Evolutionary conservation across 768 basidiomycete species (phyloP), one percentile per base, ranked within the genome.

Genomic region (Trametes cingulata): DNA sequence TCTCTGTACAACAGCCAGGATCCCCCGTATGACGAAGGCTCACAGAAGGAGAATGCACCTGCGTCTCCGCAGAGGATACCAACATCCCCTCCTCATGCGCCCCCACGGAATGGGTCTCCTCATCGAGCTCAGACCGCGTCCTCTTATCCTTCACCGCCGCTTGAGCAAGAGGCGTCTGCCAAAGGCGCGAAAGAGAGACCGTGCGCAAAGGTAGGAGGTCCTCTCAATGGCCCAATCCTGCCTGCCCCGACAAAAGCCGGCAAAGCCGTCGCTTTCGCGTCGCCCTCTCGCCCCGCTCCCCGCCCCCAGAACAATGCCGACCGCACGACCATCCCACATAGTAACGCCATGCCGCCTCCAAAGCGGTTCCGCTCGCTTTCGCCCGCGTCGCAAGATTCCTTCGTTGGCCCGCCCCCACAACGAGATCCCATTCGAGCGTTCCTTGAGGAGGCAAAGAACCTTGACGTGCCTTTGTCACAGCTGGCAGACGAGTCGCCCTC

Each of bases 391-490:
- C 79, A 83, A 68, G 87, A 88, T 69, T 89, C 88, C 2, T 87
- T 90, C 60, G 85, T 78, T 40, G 82, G 78, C 35, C 76, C 77
- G 36, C 61, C 78, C n/a, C 76, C 80, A 1, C 36, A 27, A 2
- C 76, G 78, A 37, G 80, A 85, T 58, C 78, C 77, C 9, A 78
- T 78, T 27, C 75, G 78, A 52, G 72, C 69, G 25, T 82, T 78
- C 62, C 62, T 86, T 5, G 77, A 80, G 14, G 69, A 71, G 15
- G 72, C 79, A 3, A 81, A 79, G 61, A 43, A 45, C 51, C 86
- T 89, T 52, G 69, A 80, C 42, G 72, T 84, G 19, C 88, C 88
- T 53, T 72, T 89, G 46, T 81, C 82, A 29, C 81, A 86, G 63
- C 75, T 87, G 17, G 82, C 74, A 25, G 27, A 65, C 69, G 45